Evolutionary conservation across 2,329 filamentous ascomycete species (phyloP), one percentile per base, ranked within the genome.

Genomic region (Hymenoscyphus fraxineus): DNA sequence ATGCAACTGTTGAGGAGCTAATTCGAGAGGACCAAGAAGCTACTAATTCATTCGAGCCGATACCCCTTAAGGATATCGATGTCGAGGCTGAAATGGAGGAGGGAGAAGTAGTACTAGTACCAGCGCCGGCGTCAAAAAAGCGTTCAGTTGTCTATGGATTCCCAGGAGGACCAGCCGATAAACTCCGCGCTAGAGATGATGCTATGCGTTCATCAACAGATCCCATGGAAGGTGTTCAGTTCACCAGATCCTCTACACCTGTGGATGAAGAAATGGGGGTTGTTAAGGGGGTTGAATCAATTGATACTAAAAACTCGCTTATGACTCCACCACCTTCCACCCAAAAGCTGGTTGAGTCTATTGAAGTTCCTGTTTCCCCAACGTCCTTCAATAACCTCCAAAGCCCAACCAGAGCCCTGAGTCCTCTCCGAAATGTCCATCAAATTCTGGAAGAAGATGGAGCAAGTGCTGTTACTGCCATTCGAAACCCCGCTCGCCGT

Each of bases 101-200:
- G 19, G 47, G n/a, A 51, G 15, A 5, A 15, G 22, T 9, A 10
- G 6, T 7, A 56, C 16, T 4, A 7, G 3, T 47, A 56, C 12
- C 60, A 22, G 6, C 12, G 41, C 3, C 16, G 1, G 27, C 13
- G 9, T 9, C 40, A 56, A 61, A 40, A 47, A 61, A 61, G 35
- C 15, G 31, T 41, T 27, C 55, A 7, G 38, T 58, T 3, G 9
- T 58, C n/a, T 39, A n/a, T 38, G 60, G 60, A 12, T 19, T 58
- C 12, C 58, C 58, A 22, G 60, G 60, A 7, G 51, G 51, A 6
- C 60, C 54, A 22, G 60, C 60, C n/a, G 51, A 62, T 32, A 22
- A 58, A 57, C 4, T 22, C 27, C 22, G 57, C 15, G 13, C 31
- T 9, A 31, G 31, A 32, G 31, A 22, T 15, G 47, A 54, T 5